Evolutionary conservation across 2,329 filamentous ascomycete genomes (phyloP).

Genomic region (Tolypocladium capitatum): DNA sequence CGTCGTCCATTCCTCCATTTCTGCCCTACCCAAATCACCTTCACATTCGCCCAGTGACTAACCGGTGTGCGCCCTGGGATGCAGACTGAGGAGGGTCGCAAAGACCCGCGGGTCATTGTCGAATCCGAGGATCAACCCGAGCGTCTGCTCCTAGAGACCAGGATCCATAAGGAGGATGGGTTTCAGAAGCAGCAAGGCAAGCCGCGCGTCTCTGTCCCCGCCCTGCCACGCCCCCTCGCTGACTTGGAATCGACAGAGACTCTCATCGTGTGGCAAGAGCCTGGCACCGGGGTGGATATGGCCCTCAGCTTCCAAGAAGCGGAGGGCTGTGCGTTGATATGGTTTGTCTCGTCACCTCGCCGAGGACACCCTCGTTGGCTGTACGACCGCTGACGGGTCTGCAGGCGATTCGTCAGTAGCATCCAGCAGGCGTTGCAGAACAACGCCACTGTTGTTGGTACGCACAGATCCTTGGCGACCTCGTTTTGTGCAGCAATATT

Average conservation of each 20-base stretch:
- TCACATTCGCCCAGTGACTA: not conserved
- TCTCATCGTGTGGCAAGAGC: constrained; percentile 94
- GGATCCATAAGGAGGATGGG: constrained; percentile 83
- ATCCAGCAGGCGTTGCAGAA: constrained; percentile 63
- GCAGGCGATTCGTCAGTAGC: constrained; percentile 79
- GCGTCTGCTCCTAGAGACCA: constrained; percentile 73
- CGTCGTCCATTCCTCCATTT: constrained; percentile 24
- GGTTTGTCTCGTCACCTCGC: constrained; percentile 39
- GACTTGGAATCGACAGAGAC: constrained; percentile 52
- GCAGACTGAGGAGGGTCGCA: constrained; percentile 47
- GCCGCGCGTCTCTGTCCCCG: constrained; percentile 10
- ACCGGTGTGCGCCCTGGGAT: not conserved
- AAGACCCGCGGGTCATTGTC: constrained; percentile 79
- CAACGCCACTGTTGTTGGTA: constrained; percentile 9
- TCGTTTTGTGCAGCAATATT: not conserved
- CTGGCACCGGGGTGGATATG: constrained; percentile 77
- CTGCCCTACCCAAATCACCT: not conserved
- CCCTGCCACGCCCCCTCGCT: constrained; percentile 9
- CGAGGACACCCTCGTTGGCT: not conserved
- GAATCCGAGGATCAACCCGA: constrained; percentile 86
- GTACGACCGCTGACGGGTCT: constrained; percentile 8
- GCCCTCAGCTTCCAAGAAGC: constrained; percentile 96
- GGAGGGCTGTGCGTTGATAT: constrained; percentile 84
- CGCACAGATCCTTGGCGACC: not conserved
- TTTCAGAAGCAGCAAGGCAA: constrained; percentile 97